Percentiles rank a stretch among this genome's conserved stretches.
phyloP scores from a whole-genome alignment of 176 grass and related monocot genomes.

The Hsuehochloa calcarea region DNA sequence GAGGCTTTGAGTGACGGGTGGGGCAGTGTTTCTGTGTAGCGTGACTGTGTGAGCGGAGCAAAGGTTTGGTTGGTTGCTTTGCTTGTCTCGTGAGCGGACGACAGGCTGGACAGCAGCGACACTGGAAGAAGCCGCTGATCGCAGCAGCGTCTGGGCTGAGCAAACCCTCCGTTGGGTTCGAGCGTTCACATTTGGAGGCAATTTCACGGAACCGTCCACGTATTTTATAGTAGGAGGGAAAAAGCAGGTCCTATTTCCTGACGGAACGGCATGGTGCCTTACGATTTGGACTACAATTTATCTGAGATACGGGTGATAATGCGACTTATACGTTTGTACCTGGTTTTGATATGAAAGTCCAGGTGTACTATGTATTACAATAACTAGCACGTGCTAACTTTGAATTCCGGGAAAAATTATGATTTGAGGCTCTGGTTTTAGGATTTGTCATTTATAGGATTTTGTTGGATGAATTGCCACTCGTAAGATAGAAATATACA shows the following conservation, averaged over 20 bases:
- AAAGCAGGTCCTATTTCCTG: neutral
- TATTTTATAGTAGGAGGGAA: neutral
- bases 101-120: slow-evolving; percentile 46
- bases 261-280: too few species aligned
- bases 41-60: slow-evolving; percentile 35
- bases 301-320: too few species aligned
- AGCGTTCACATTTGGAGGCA: neutral
- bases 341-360: neutral
- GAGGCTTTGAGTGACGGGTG: neutral
- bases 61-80: slow-evolving; percentile 24
- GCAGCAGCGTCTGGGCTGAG: neutral
- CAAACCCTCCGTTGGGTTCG: neutral
- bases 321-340: neutral
- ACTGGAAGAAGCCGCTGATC: neutral
- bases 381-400: neutral
- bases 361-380: neutral
- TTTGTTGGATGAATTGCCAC: neutral
- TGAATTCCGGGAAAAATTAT: neutral
- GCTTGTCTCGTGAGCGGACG: slow-evolving; percentile 30
- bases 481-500: too few species aligned
- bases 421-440: too few species aligned
- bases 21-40: neutral
- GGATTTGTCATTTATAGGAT: neutral
- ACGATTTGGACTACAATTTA: too few species aligned
- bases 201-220: too few species aligned